A percentile compares a stretch with the other conserved stretches of the same genome.
Conservation (phyloP, 768 basidiomycete species). For the Lyophyllum decastes region DNA sequence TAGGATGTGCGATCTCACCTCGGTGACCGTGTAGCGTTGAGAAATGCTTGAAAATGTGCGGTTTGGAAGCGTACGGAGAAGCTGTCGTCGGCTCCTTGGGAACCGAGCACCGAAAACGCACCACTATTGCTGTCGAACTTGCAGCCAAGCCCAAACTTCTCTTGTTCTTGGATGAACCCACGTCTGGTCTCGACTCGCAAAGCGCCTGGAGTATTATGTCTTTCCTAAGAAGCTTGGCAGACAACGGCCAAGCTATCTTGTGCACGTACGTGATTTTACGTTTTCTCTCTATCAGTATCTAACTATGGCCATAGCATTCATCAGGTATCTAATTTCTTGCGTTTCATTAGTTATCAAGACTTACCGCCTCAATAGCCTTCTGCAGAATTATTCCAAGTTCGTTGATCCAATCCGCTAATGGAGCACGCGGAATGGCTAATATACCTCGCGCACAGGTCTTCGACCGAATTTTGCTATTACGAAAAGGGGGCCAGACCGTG, state of each 20-base stretch:
- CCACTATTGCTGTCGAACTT: constrained; percentile 86
- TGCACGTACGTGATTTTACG: constrained; percentile 61
- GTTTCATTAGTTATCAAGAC: background rate
- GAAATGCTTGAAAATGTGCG: constrained; percentile 47
- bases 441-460: constrained; percentile 45
- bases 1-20: background rate
- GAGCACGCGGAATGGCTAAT: background rate
- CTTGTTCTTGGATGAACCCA: constrained; percentile 89
- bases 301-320: constrained; percentile 37
- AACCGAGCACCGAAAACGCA: constrained; percentile 76
- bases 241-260: constrained; percentile 83
- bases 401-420: background rate
- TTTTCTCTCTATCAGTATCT: background rate
- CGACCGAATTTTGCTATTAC: constrained; percentile 71
- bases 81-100: constrained; percentile 69
- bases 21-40: constrained; percentile 7
- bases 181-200: constrained; percentile 85
- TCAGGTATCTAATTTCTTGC: constrained; percentile 26
- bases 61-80: constrained; percentile 63
- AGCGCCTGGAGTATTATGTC: constrained; percentile 82
- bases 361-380: constrained; percentile 57
- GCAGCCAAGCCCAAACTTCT: constrained; percentile 84
- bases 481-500: constrained; percentile 75
- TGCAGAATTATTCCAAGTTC: constrained; percentile 75
- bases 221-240: constrained; percentile 75